Conservation (phyloP, 129 eudicot species). For the Centella asiatica region DNA sequence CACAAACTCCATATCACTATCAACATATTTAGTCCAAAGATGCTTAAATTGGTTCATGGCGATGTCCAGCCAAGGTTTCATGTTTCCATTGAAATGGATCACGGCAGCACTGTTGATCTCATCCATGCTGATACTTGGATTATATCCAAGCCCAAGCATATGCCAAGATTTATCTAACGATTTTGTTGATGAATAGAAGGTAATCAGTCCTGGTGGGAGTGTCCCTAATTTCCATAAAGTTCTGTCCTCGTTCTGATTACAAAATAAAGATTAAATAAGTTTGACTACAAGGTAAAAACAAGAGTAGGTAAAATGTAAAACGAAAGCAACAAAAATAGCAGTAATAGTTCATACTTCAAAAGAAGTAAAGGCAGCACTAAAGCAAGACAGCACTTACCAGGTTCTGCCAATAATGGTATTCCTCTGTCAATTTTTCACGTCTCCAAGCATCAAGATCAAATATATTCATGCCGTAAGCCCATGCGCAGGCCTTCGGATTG, state of each 20-base stretch:
- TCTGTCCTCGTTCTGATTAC: slow-evolving; percentile 62
- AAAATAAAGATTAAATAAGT: background rate
- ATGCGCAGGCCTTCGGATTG: slow-evolving; percentile 68
- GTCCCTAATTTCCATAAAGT: slow-evolving; percentile 63
- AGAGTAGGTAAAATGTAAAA: background rate
- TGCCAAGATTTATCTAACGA: slow-evolving; percentile 89
- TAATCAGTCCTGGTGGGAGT: slow-evolving; percentile 64
- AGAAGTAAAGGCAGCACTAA: background rate
- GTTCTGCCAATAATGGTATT: slow-evolving; percentile 74
- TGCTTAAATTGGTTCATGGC: slow-evolving; percentile 82
- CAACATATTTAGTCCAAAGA: slow-evolving; percentile 87
- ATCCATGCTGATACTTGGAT: slow-evolving; percentile 88
- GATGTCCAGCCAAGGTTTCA: slow-evolving; percentile 98
- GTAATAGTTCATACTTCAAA: background rate
- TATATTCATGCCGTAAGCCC: slow-evolving; percentile 87
- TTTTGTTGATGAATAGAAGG: slow-evolving; percentile 67
- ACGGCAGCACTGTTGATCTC: slow-evolving; percentile 65
- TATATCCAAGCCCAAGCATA: slow-evolving; percentile 68
- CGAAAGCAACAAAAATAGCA: too few relatives aligned
- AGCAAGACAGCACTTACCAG: slow-evolving; percentile 29
- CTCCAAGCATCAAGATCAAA: slow-evolving; percentile 91
- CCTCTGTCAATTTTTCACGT: slow-evolving; percentile 51
- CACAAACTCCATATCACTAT: slow-evolving; percentile 59
- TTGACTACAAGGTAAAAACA: background rate
- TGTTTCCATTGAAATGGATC: slow-evolving; percentile 81